phyloP scores from a whole-genome alignment of 441 rosid genomes.

The Breynia disticha region DNA sequence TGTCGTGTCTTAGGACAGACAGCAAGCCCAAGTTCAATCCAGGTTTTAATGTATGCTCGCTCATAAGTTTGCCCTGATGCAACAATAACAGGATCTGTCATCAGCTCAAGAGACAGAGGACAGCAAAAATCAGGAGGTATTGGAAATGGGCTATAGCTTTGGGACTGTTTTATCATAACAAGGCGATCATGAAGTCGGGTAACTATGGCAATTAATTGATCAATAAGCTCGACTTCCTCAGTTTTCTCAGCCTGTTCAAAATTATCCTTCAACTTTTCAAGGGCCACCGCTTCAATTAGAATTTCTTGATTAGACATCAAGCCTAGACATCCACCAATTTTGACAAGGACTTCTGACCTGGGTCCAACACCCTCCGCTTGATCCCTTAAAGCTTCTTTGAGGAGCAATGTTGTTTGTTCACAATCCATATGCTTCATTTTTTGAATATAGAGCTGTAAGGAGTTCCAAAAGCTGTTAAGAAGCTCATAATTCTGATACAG shows the following conservation, averaged over 20 bases:
- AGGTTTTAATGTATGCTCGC: conserved; percentile 67
- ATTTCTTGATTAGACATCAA: conserved; percentile 82
- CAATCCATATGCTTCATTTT: conserved; percentile 49
- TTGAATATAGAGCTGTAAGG: conserved; percentile 52
- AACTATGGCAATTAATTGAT: conserved; percentile 50
- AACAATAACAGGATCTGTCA: conserved; percentile 96
- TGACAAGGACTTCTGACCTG: conserved; percentile 47
- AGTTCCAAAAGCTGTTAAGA: conserved; percentile 18
- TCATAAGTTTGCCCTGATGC: conserved; percentile 94
- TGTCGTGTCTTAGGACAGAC: conserved; percentile 91
- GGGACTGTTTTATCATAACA: conserved; percentile 51
- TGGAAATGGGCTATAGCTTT: conserved; percentile 44
- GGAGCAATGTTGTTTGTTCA: conserved; percentile 40
- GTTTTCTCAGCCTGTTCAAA: conserved; percentile 62
- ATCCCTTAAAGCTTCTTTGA: conserved; percentile 46
- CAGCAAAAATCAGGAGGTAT: conserved; percentile 87
- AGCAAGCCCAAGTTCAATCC: conserved; percentile 83
- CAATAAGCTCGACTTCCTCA: conserved; percentile 49
- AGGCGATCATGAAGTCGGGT: conserved; percentile 66
- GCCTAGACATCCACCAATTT: conserved; percentile 55
- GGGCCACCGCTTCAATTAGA: conserved; percentile 84
- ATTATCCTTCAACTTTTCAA: conserved; percentile 68
- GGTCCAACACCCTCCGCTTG: conserved; percentile 47
- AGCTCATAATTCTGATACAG: not conserved
- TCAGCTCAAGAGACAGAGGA: conserved; percentile 87